Percentiles rank a stretch among this genome's conserved stretches.
Conservation (phyloP, 306 rosid genomes). For the Quercus alba region DNA sequence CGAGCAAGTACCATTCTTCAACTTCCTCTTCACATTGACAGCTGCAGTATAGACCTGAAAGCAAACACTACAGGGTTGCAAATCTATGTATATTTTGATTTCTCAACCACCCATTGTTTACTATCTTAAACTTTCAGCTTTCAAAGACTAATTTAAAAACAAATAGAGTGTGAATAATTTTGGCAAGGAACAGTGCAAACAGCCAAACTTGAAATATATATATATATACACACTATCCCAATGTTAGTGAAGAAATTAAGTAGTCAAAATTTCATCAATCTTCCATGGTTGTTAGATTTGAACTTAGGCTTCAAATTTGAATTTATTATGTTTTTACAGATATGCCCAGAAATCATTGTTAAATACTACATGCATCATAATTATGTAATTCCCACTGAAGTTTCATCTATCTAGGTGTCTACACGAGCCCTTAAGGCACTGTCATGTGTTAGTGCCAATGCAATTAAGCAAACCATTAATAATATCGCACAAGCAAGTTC, state of each 20-base stretch:
- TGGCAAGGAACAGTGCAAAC: background rate
- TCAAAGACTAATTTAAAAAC: background rate
- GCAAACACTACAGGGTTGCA: conserved; percentile 16
- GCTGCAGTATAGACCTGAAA: conserved; percentile 77
- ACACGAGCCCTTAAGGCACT: background rate
- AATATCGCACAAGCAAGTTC: background rate
- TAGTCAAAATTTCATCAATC: background rate
- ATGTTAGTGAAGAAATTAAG: background rate
- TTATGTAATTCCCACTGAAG: background rate
- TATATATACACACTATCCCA: background rate
- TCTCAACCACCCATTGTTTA: background rate
- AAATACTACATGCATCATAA: background rate
- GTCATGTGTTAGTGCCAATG: background rate
- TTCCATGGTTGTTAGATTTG: background rate
- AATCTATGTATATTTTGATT: conserved; percentile 7
- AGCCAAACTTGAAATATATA: background rate
- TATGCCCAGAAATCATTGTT: background rate
- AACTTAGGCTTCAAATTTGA: background rate
- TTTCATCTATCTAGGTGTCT: background rate
- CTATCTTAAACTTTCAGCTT: background rate
- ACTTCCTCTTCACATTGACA: conserved; percentile 54
- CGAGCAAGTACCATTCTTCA: conserved; percentile 68
- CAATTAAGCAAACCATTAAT: background rate
- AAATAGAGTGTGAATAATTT: background rate
- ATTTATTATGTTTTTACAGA: background rate